phyloP scores from a whole-genome alignment of 306 rosid genomes.

The Cicer pinnatifidum region DNA sequence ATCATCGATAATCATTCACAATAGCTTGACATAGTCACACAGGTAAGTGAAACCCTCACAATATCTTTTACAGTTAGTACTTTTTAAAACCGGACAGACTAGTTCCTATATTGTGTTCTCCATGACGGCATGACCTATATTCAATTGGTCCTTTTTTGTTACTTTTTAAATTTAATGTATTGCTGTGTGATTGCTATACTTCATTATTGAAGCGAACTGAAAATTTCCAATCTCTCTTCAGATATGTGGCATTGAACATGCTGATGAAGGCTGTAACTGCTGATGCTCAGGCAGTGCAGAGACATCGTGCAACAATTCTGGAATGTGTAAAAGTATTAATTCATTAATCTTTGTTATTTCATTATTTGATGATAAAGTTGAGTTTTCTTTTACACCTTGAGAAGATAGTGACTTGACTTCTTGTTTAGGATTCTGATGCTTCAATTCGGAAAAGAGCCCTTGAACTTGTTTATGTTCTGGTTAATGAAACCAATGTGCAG shows the following conservation, averaged over 20 bases:
- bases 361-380: conserved; percentile 33
- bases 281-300: conserved; percentile 96
- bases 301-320: conserved; percentile 94
- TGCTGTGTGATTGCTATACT: conserved; percentile 9
- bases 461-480: conserved; percentile 85
- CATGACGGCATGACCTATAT: conserved; percentile 24
- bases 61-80: conserved; percentile 3
- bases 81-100: conserved; percentile 13
- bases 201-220: conserved; percentile 36
- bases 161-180: neutral
- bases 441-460: conserved; percentile 97
- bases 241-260: conserved; percentile 96
- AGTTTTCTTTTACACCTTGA: conserved; percentile 40
- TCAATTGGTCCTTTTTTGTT: conserved; percentile 11
- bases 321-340: conserved; percentile 90
- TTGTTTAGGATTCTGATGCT: conserved; percentile 87
- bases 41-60: conserved; percentile 16
- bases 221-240: conserved; percentile 44
- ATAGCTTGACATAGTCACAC: neutral
- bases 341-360: conserved; percentile 21
- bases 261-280: conserved; percentile 88
- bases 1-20: neutral
- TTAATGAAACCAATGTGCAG: conserved; percentile 88
- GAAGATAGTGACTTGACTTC: conserved; percentile 47
- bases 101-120: conserved; percentile 33